Conservation (phyloP, 331 rosid species). For the Quercus tomentella region DNA sequence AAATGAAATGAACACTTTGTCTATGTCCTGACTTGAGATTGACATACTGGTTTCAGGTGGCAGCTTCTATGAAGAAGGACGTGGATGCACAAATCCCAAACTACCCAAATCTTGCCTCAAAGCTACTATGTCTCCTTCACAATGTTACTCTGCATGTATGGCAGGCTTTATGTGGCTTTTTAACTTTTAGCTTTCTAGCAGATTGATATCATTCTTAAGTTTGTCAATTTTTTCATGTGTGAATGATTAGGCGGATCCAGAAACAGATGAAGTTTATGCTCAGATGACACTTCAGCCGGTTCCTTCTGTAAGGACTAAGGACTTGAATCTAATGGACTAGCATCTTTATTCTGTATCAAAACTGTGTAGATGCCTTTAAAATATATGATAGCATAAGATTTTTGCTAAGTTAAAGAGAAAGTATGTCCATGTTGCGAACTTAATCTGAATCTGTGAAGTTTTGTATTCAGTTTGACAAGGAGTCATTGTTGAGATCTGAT, state of each 20-base stretch:
- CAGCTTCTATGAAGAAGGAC: slow-evolving; percentile 82
- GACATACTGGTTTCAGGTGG: slow-evolving; percentile 56
- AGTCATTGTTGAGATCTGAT: slow-evolving; percentile 81
- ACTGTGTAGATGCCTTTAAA: background rate
- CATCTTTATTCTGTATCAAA: background rate
- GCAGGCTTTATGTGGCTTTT: background rate
- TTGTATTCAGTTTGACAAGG: slow-evolving; percentile 69
- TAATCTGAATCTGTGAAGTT: slow-evolving; percentile 7
- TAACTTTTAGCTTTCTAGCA: background rate
- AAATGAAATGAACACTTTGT: no score
- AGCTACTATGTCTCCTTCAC: slow-evolving; percentile 77
- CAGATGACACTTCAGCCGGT: slow-evolving; percentile 90
- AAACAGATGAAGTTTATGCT: slow-evolving; percentile 92
- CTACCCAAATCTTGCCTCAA: slow-evolving; percentile 81
- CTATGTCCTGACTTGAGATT: slow-evolving; percentile 2
- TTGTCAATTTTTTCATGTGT: background rate
- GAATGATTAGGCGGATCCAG: slow-evolving; percentile 74
- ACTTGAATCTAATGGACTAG: background rate
- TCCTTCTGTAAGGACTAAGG: slow-evolving; percentile 62
- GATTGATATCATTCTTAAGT: background rate
- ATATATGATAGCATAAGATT: background rate
- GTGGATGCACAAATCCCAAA: slow-evolving; percentile 76
- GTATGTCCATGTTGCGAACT: background rate
- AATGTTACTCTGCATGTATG: slow-evolving; percentile 85
- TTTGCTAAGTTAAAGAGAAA: background rate